Percentiles rank a stretch among this genome's conserved stretches.
Evolutionary conservation across 2,329 filamentous ascomycete genomes (phyloP).

Genomic region (Drechslera avenae): DNA sequence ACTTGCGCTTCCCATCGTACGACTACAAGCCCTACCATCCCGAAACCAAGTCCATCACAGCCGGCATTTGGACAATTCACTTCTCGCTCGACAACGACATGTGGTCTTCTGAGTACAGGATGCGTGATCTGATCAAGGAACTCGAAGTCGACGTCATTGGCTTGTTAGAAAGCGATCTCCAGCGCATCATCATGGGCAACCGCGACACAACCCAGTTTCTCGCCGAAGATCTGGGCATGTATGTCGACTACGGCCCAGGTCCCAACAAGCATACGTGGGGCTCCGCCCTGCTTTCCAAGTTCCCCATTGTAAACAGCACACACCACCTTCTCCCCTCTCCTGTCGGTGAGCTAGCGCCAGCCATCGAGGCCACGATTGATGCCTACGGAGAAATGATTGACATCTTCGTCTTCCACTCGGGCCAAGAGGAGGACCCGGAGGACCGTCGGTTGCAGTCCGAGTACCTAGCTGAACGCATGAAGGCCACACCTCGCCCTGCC

Average conservation of each 20-base stretch:
- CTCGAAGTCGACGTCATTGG: slow-evolving; percentile 97
- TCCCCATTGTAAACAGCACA: slow-evolving; percentile 95
- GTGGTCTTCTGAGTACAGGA: slow-evolving; percentile 95
- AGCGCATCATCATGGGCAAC: slow-evolving; percentile 99
- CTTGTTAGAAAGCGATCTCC: slow-evolving; percentile 89
- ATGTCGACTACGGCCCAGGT: slow-evolving; percentile 94
- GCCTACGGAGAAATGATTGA: slow-evolving; percentile 89
- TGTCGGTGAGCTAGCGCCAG: slow-evolving; percentile 91
- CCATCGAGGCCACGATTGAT: slow-evolving; percentile 94
- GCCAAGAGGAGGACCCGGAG: slow-evolving; percentile 94
- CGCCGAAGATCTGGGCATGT: slow-evolving; percentile 97
- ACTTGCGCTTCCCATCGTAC: slow-evolving; percentile 89
- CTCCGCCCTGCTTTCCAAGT: slow-evolving; percentile 88
- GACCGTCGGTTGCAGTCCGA: slow-evolving; percentile 84
- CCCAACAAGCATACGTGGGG: slow-evolving; percentile 99
- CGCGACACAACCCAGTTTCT: slow-evolving; percentile 94
- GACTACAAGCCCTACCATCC: slow-evolving; percentile 90
- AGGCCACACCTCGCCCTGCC: slow-evolving; percentile 75
- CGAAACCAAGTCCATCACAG: slow-evolving; percentile 85
- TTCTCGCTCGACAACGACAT: slow-evolving; percentile 98
- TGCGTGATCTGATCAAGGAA: slow-evolving; percentile 88
- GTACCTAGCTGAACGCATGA: slow-evolving; percentile 89
- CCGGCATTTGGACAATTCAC: slow-evolving; percentile 98
- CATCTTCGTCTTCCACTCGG: slow-evolving; percentile 97
- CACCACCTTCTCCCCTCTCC: slow-evolving; percentile 94